Percentiles rank a stretch among this genome's conserved stretches.
These are phyloP conservation scores for Wickerhamiella allomyrinae DNA, from an alignment of 805 yeast genomes.

Conservation along the genomic window DNA sequence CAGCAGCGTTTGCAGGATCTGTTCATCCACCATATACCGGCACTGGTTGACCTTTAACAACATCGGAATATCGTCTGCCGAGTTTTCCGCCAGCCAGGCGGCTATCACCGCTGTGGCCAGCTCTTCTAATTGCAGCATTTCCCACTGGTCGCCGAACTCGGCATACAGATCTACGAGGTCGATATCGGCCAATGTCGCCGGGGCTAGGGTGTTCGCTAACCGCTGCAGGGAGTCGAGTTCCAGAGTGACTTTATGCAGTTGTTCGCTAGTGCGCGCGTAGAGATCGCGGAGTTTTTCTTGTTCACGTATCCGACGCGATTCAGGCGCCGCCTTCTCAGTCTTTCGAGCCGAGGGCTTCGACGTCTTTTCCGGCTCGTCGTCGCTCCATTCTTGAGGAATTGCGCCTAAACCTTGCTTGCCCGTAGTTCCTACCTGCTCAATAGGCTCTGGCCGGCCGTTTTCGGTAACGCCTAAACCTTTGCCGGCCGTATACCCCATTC, in stretches of 20 bases:
- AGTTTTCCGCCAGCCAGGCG: not conserved
- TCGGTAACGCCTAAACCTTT: conserved; percentile 65
- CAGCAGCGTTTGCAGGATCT: not conserved
- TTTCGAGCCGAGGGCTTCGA: not conserved
- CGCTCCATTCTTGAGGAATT: not conserved
- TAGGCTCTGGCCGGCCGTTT: conserved; percentile 68
- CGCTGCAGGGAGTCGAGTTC: not conserved
- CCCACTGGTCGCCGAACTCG: conserved; percentile 1
- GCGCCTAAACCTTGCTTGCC: not conserved
- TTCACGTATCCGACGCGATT: no score
- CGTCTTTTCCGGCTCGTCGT: not conserved
- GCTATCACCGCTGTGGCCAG: not conserved
- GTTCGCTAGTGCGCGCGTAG: not conserved
- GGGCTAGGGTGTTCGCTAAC: not conserved
- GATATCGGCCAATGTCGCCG: not conserved
- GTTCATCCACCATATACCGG: not conserved
- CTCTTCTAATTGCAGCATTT: conserved; percentile 2
- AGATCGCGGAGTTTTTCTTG: not conserved
- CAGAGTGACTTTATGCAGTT: not conserved
- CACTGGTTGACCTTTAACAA: not conserved
- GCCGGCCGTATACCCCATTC: conserved; percentile 83
- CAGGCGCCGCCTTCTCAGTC: not conserved
- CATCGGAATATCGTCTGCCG: not conserved
- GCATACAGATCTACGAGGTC: conserved; percentile 2
- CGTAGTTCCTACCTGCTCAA: conserved; percentile 28